Percentiles rank a stretch among this genome's conserved stretches.
phyloP scores from a whole-genome alignment of 495 filamentous ascomycete species.

The Podospora bellae-mahoneyi region DNA sequence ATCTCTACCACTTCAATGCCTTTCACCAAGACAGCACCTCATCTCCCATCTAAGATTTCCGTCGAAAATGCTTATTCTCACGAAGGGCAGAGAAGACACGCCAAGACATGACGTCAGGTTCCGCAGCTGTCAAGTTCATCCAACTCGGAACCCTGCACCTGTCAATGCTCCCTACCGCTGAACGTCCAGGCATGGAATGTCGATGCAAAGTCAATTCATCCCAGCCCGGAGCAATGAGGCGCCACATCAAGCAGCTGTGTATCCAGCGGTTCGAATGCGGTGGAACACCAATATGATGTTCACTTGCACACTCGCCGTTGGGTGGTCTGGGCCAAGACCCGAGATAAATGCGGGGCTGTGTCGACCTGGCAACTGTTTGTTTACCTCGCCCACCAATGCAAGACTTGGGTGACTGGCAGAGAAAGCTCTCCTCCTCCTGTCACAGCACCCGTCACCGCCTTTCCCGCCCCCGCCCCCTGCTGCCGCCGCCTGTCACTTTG shows the following conservation, averaged over 20 bases:
- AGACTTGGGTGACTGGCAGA: conserved; percentile 8
- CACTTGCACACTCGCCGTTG: neutral
- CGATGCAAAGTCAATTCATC: conserved; percentile 4
- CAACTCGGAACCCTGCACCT: neutral
- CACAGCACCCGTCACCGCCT: conserved; percentile 13
- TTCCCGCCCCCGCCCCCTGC: neutral
- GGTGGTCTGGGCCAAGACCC: conserved; percentile 3
- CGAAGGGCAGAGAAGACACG: neutral
- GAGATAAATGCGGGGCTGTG: neutral
- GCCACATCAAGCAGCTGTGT: neutral
- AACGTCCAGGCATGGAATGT: neutral
- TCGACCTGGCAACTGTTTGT: conserved; percentile 19
- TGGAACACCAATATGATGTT: neutral
- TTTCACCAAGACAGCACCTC: too few species aligned
- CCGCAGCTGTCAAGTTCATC: neutral
- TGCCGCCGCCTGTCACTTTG: neutral
- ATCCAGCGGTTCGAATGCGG: neutral
- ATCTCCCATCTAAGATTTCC: too few species aligned
- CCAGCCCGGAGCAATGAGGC: neutral
- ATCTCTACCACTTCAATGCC: too few species aligned
- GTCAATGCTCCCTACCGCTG: neutral
- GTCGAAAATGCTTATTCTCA: neutral
- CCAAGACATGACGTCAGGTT: neutral
- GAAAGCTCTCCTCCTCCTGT: neutral
- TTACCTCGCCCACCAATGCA: conserved; percentile 10